Base-by-base conservation (phyloP, 371 early-diverging fungal species). In the Mucor plumbeus region DNA sequence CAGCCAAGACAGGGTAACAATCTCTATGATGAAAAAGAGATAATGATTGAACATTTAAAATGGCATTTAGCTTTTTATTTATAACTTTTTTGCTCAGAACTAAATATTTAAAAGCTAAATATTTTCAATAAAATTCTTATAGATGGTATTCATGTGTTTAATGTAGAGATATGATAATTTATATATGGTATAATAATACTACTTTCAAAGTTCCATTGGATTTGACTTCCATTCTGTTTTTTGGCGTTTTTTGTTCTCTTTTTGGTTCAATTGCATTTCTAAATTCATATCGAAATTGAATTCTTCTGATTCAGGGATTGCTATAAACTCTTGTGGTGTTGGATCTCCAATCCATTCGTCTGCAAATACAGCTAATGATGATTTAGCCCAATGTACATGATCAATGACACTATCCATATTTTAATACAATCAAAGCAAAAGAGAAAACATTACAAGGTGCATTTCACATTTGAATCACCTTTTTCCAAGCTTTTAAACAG, bases 391-490 rank as follows among this genome's bases (percentile, higher is more conserved):
- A 36, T 59, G 63, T n/a, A 43, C 34, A 44, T 61, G 47, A 48
- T 57, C 39, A 33, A 65, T 39, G 15, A 48, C 21, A 61, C 70
- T 70, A 54, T 70, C 70, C 70, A 70, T 67, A 54, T 10, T 43
- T 21, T 33, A 14, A 31, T 47, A 47, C 17, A 7, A 33, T 10
- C 26, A 26, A 26, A 26, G 26, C 26, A 26, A 13, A 36, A 61
- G 38, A 13, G 38, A 13, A 5, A 39, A 26, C 26, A 10, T 38
- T 38, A 1, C 1, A 38, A 1, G 26, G 26, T 3, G 26, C 26
- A 26, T 26, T 26, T 3, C 26, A 26, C 26, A 26, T 26, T 26
- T 26, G 26, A 26, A 26, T 26, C 26, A 3, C 26, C 26, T 1
- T 26, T 3, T 26, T 26, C 26, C 26, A 26, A 3, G 26, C 26